These are phyloP conservation scores for Podila verticillata DNA, from an alignment of 192 early-diverging fungal species.

Conservation along the genomic window DNA sequence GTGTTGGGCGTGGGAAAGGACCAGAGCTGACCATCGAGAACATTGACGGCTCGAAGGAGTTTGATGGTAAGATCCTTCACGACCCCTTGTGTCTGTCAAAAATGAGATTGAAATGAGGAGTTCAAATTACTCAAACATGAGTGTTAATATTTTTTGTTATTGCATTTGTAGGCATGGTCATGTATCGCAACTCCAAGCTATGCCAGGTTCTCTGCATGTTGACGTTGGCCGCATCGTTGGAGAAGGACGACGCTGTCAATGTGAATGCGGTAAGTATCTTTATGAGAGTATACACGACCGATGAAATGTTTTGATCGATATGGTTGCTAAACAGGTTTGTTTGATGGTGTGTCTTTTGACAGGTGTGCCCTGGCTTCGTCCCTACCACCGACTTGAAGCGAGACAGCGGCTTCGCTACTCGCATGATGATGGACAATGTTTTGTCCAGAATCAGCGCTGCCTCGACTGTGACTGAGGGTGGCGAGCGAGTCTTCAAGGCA, in stretches of 20 bases:
- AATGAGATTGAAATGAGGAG: not conserved
- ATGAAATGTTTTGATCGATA: not conserved
- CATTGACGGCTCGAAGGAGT: conserved; percentile 27
- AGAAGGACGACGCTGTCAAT: conserved; percentile 13
- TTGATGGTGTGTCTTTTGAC: not conserved
- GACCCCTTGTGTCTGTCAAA: not conserved
- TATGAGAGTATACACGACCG: too few species aligned
- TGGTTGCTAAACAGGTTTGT: not conserved
- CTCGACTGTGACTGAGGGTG: conserved; percentile 33
- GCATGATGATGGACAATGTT: conserved; percentile 40
- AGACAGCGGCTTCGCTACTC: conserved; percentile 29
- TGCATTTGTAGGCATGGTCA: conserved; percentile 9
- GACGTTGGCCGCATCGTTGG: conserved; percentile 10
- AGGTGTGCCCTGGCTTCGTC: conserved; percentile 49
- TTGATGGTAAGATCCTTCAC: conserved; percentile 22
- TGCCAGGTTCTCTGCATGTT: conserved; percentile 33
- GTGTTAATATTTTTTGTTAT: not conserved
- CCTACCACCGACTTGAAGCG: conserved; percentile 48
- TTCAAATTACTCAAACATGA: not conserved
- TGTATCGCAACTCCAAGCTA: conserved; percentile 52
- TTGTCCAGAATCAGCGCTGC: conserved; percentile 37
- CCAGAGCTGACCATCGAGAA: conserved; percentile 48
- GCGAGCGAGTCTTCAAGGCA: conserved; percentile 27
- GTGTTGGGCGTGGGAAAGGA: conserved; percentile 35
- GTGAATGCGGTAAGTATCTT: conserved; percentile 29